phyloP scores from a whole-genome alignment of 2,329 filamentous ascomycete genomes.

The Stachybotrys echinatus region DNA sequence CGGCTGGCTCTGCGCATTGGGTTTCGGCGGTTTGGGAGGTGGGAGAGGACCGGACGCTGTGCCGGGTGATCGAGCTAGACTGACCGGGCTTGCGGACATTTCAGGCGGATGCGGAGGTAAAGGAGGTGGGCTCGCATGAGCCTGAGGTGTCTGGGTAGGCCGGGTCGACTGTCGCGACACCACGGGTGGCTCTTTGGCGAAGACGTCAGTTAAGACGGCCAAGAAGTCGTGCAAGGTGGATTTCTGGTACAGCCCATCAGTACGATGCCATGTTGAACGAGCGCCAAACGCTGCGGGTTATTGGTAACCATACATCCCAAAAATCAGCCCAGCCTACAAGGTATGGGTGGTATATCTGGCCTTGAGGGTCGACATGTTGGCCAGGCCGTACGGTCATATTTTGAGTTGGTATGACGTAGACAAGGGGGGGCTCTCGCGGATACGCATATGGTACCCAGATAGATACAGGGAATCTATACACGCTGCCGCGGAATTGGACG shows the following conservation, averaged over 20 bases:
- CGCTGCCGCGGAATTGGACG: slow-evolving; percentile 82
- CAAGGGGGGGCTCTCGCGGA: slow-evolving; percentile 76
- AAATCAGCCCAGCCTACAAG: slow-evolving; percentile 83
- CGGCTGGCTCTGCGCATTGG: slow-evolving; percentile 17
- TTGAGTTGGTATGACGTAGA: slow-evolving; percentile 83
- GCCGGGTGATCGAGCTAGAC: slow-evolving; percentile 24
- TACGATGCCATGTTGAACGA: background rate
- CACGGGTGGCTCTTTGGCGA: slow-evolving; percentile 91
- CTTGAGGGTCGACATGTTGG: slow-evolving; percentile 91
- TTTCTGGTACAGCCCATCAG: slow-evolving; percentile 46
- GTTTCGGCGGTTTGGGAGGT: slow-evolving; percentile 48
- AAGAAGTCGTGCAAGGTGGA: slow-evolving; percentile 81
- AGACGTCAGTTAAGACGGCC: slow-evolving; percentile 75
- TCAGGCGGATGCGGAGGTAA: slow-evolving; percentile 69
- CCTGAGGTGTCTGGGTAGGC: slow-evolving; percentile 21
- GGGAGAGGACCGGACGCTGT: slow-evolving; percentile 40
- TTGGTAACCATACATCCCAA: slow-evolving; percentile 70
- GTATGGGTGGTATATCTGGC: slow-evolving; percentile 93
- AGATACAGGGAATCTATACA: slow-evolving; percentile 86
- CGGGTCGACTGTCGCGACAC: slow-evolving; percentile 61
- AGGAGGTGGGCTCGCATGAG: slow-evolving; percentile 48
- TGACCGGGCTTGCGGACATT: slow-evolving; percentile 39
- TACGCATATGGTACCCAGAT: slow-evolving; percentile 93
- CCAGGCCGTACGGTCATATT: slow-evolving; percentile 87
- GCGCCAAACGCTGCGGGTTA: no score